Conservation (phyloP, 768 basidiomycete genomes). For the Dioszegia aurantiaca region DNA sequence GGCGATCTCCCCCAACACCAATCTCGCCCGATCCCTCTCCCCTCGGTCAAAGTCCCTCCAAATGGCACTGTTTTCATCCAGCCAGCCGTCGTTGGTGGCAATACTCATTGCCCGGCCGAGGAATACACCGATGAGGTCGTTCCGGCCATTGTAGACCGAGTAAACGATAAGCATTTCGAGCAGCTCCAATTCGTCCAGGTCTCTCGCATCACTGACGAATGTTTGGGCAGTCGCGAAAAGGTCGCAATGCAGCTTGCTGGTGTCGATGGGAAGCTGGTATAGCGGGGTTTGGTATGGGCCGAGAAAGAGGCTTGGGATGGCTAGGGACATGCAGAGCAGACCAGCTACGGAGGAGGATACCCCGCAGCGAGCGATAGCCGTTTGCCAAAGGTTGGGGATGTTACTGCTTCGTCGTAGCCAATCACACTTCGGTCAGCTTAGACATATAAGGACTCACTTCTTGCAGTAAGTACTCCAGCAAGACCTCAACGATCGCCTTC, state of each 20-base stretch:
- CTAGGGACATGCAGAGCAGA: slow-evolving; percentile 22
- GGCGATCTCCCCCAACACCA: background rate
- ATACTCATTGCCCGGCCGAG: background rate
- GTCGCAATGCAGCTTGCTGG: background rate
- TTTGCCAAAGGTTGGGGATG: slow-evolving; percentile 11
- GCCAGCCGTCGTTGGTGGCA: background rate
- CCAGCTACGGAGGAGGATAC: slow-evolving; percentile 13
- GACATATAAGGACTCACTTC: slow-evolving; percentile 16
- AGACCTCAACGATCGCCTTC: slow-evolving; percentile 16
- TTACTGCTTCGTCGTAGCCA: slow-evolving; percentile 23
- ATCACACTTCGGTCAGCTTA: slow-evolving; percentile 19
- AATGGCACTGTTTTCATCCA: slow-evolving; percentile 13
- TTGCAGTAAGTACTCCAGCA: slow-evolving; percentile 25
- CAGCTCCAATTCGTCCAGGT: slow-evolving; percentile 13
- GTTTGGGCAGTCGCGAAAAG: slow-evolving; percentile 1
- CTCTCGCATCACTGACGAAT: background rate
- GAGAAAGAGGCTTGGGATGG: slow-evolving; percentile 16
- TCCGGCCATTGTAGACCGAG: background rate
- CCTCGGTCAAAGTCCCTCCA: background rate
- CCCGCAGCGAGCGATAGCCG: slow-evolving; percentile 1
- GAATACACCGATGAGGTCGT: background rate
- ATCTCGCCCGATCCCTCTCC: slow-evolving; percentile 1
- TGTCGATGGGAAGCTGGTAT: slow-evolving; percentile 11
- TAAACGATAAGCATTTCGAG: background rate
- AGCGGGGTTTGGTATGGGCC: slow-evolving; percentile 14